phyloP scores from a whole-genome alignment of 495 filamentous ascomycete genomes.

The Aspergillus leporis region DNA sequence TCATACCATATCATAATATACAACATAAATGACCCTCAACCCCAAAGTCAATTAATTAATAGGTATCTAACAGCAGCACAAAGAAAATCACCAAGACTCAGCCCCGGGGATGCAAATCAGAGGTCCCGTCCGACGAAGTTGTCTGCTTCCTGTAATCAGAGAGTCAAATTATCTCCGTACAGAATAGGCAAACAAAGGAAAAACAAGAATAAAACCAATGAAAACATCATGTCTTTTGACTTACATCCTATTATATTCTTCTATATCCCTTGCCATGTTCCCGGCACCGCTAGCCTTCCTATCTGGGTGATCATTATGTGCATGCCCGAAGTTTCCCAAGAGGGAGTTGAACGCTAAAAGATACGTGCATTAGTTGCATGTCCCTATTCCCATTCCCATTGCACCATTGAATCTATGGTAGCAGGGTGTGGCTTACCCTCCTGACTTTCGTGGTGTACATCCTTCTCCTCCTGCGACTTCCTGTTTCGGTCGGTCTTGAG shows the following conservation, averaged over 20 bases:
- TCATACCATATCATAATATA: background rate
- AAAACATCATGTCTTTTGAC: background rate
- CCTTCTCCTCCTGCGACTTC: background rate
- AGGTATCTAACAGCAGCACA: background rate
- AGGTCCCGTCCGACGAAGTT: background rate
- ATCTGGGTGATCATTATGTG: slow-evolving; percentile 2
- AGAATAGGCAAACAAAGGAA: background rate
- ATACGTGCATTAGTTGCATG: background rate
- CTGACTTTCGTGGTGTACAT: background rate
- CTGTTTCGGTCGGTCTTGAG: background rate
- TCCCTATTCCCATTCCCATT: background rate
- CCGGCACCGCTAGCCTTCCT: background rate
- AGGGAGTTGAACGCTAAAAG: background rate
- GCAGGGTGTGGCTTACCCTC: background rate
- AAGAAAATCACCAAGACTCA: background rate
- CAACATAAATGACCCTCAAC: background rate
- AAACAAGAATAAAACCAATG: background rate
- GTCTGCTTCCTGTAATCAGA: background rate
- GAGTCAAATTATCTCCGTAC: background rate
- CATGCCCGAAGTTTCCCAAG: background rate
- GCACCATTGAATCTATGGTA: too few species aligned
- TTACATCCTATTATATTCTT: background rate
- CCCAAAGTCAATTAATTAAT: background rate
- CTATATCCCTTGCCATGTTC: slow-evolving; percentile 1
- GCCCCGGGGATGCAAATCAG: too few species aligned